Evolutionary conservation across 352 stramenopile genomes (phyloP), one percentile per base, ranked within the genome.

Genomic region (Globisporangium camurandrum): DNA sequence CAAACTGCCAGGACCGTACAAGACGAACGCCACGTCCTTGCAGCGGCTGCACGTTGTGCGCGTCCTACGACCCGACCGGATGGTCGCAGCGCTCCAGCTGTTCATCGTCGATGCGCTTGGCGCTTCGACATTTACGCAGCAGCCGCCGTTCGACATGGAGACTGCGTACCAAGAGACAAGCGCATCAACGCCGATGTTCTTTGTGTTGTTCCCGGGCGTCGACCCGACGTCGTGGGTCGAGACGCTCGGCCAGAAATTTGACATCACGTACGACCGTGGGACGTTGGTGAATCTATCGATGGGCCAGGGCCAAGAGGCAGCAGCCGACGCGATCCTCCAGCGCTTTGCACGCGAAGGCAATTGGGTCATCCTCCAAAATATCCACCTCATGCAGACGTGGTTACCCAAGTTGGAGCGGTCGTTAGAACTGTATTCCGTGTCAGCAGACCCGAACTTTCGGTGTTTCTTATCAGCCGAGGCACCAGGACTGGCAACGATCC

Each of bases 401-500:
- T 52, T 97, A 11, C 80, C 79, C 0, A 76, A 75, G 46, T 75
- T 97, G 19, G 88, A 96, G 44, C 66, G 75, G 10, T 71, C 85
- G 4, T 48, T 93, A 2, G 75, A 93, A 38, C 50, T 88, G 31
- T 95, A 69, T 43, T 90, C 78, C 0, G 72, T 85, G 6, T 75
- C 86, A 1, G 86, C 85, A 4, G 93, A 98, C 56, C 68, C 83
- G 27, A 94, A 95, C 56, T 98, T 98, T 57, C 84, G 93, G 6
- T 98, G 92, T 54, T 98, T 98, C 40, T 60, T 98, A 23, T 97
- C 87, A 14, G 93, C 92, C 1, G 93, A 98, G 51, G 79, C 81
- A 0, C 90, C 93, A n/a, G 69, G 81, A 11, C 55, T 88, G 8
- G 61, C 78, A 0, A 86, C 79, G 5, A 74, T 96, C 34, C 82